These are phyloP conservation scores for Blastosporella zonata DNA, from an alignment of 1,284 basidiomycete genomes.

Conservation along the genomic window DNA sequence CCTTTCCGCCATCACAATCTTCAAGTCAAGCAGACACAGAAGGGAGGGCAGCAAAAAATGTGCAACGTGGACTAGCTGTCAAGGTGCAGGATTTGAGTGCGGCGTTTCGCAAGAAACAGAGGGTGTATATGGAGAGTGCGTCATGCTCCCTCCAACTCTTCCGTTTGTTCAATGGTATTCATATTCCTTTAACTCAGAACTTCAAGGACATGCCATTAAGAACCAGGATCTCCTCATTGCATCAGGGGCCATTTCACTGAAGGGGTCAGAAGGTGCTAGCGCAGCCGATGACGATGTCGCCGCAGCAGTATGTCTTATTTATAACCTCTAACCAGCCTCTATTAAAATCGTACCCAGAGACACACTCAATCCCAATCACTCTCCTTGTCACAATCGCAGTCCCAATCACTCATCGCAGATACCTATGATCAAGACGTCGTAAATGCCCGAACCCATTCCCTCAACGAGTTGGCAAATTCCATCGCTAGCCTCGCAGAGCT, in stretches of 20 bases:
- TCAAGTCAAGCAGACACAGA: conserved; percentile 45
- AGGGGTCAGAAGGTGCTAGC: conserved; percentile 75
- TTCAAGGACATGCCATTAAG: conserved; percentile 93
- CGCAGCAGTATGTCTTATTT: conserved; percentile 53
- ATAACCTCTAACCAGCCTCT: conserved; percentile 5
- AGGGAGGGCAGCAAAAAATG: conserved; percentile 83
- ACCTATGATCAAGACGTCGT: conserved; percentile 61
- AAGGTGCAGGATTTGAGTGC: conserved; percentile 92
- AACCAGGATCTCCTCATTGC: conserved; percentile 89
- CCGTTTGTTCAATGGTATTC: conserved; percentile 18
- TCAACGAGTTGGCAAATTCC: conserved; percentile 89
- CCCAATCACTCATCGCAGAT: conserved; percentile 32
- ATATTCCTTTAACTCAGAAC: conserved; percentile 46
- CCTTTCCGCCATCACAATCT: conserved; percentile 47
- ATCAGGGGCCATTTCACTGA: conserved; percentile 79
- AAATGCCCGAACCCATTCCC: conserved; percentile 33
- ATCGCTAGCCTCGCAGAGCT: conserved; percentile 92
- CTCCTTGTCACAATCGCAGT: conserved; percentile 32
- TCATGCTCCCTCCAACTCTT: conserved; percentile 25
- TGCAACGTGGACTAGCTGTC: conserved; percentile 94
- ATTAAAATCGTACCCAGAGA: conserved; percentile 26
- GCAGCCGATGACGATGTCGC: conserved; percentile 85
- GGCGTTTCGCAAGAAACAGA: conserved; percentile 96
- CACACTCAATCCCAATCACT: conserved; percentile 39
- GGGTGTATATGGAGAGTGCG: conserved; percentile 96